phyloP scores from a whole-genome alignment of 352 stramenopile species.

The Halophytophthora polymorphica region DNA sequence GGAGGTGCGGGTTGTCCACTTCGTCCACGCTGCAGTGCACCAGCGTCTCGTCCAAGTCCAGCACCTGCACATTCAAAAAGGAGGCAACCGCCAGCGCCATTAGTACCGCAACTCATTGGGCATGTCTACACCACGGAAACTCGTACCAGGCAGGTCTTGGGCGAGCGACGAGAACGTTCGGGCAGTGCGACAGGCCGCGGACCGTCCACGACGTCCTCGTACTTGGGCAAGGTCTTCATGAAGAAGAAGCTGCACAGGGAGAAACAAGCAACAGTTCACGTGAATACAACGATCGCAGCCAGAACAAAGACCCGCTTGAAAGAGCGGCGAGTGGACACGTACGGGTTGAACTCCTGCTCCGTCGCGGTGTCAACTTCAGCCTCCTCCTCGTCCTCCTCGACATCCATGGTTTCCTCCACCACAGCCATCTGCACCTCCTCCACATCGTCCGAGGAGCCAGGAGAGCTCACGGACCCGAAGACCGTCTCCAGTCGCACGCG shows the following conservation, averaged over 20 bases:
- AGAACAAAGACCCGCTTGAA: no score
- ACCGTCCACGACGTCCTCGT: conserved; percentile 62
- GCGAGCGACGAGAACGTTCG: conserved; percentile 42
- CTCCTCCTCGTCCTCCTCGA: conserved; percentile 30
- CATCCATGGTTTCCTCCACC: conserved; percentile 12
- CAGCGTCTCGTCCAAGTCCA: conserved; percentile 99
- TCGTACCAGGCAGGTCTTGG: conserved; percentile 72
- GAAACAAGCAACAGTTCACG: conserved; percentile 4
- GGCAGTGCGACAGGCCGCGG: conserved; percentile 56
- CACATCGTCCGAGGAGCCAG: conserved; percentile 24
- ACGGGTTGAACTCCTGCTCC: conserved; percentile 83
- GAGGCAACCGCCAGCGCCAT: no score
- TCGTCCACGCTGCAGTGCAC: conserved; percentile 98
- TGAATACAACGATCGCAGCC: no score
- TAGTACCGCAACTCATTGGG: not conserved
- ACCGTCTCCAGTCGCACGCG: conserved; percentile 31
- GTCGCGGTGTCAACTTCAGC: conserved; percentile 29
- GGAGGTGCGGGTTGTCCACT: conserved; percentile 91
- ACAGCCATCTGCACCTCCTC: conserved; percentile 24
- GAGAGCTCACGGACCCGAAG: conserved; percentile 14
- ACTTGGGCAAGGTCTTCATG: conserved; percentile 83
- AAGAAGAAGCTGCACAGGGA: conserved; percentile 66
- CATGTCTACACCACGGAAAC: not conserved
- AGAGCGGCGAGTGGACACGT: no score
- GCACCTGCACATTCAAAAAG: conserved; percentile 55